Evolutionary conservation across 805 yeast species (phyloP), one percentile per base, ranked within the genome.

Genomic region (Cyberlindnera americana): DNA sequence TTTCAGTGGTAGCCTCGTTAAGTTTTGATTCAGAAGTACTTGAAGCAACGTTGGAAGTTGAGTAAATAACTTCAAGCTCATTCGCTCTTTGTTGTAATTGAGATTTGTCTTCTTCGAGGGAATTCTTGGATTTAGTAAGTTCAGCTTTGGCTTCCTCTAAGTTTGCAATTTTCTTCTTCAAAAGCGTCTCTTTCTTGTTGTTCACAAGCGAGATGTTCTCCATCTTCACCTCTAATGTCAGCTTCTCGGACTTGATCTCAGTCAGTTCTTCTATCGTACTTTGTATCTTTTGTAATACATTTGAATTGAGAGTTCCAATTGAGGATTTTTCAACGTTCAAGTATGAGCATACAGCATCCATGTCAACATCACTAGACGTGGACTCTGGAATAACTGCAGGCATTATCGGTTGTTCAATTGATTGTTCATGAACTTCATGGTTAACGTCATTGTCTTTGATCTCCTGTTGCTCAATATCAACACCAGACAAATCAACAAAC

Each of bases 191-290:
- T 35, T 60, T 67, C 40, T 60, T 64, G 8, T 50, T 41, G 1
- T 57, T 51, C 1, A 66, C 42, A 27, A 65, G 69, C 16, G 62
- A 61, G 14, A 58, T 46, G 38, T 69, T 73, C 38, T 72, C 75
- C 14, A 64, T 53, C n/a, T 61, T 60, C 11, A 71, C 61, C 40
- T 64, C 66, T 21, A 66, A 29, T 3, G 63, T 50, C 33, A 66
- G 40, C 34, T 62, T 65, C 32, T 63, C 65, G 1, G 75, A 65
- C 40, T 62, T 59, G 29, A 70, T 35, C 9, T 56, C 55, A 23
- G 66, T 60, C 31, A 64, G 56, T 33, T 67, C 69, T 5, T 52
- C 48, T 14, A 67, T 43, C 35, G 59, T 65, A 3, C 42, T 43
- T 21, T 56, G 52, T 5, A 72, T 40, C 25, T 59, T 56, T 2